These are phyloP conservation scores for Penicillium sp. DNA, from an alignment of 2,329 filamentous ascomycete genomes.

Conservation along the genomic window DNA sequence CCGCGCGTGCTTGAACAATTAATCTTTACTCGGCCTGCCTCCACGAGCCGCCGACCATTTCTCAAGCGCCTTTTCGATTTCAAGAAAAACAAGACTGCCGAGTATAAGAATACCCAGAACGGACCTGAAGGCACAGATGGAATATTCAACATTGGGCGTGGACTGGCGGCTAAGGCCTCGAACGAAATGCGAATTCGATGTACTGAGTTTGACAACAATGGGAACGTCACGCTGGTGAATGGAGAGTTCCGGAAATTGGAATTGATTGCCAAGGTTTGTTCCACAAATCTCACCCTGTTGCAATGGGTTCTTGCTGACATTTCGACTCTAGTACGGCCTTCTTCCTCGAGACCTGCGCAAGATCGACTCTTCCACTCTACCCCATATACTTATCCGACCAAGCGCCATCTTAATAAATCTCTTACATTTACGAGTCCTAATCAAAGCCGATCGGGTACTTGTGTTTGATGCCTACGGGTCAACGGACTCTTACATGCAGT, in stretches of 20 bases:
- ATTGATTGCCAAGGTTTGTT: slow-evolving; percentile 80
- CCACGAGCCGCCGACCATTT: slow-evolving; percentile 35
- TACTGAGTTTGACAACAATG: slow-evolving; percentile 91
- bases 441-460: slow-evolving; percentile 90
- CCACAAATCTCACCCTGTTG: not conserved
- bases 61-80: slow-evolving; percentile 39
- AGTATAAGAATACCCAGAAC: slow-evolving; percentile 52
- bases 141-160: slow-evolving; percentile 67
- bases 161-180: slow-evolving; percentile 71
- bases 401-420: slow-evolving; percentile 93
- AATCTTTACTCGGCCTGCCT: slow-evolving; percentile 27
- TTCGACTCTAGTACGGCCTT: slow-evolving; percentile 78
- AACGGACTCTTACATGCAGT: slow-evolving; percentile 91
- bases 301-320: slow-evolving; percentile 67
- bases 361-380: slow-evolving; percentile 93
- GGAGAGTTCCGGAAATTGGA: slow-evolving; percentile 98
- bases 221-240: slow-evolving; percentile 87
- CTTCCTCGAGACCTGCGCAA: slow-evolving; percentile 93
- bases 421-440: slow-evolving; percentile 91
- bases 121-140: slow-evolving; percentile 59
- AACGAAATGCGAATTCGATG: slow-evolving; percentile 85
- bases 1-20: slow-evolving; percentile 5
- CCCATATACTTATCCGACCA: slow-evolving; percentile 90
- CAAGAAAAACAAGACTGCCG: slow-evolving; percentile 31
- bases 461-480: slow-evolving; percentile 96